Evolutionary conservation across 495 filamentous ascomycete species (phyloP).

Genomic region (Neurospora africana): DNA sequence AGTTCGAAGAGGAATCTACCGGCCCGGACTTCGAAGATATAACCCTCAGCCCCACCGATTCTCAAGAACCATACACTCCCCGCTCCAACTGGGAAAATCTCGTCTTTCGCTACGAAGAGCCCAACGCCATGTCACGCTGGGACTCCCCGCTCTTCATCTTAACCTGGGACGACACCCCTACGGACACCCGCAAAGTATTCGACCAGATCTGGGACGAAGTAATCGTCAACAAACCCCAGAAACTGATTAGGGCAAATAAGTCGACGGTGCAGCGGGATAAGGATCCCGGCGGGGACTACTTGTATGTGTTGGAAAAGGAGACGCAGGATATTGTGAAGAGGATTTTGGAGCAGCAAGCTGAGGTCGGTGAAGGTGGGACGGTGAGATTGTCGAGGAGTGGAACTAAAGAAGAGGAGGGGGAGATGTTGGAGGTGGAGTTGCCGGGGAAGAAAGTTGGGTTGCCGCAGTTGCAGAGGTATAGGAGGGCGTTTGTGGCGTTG

Average conservation of each 20-base stretch:
- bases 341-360: slow-evolving; percentile 63
- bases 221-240: slow-evolving; percentile 48
- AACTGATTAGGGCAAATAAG: slow-evolving; percentile 61
- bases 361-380: slow-evolving; percentile 48
- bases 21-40: slow-evolving; percentile 15
- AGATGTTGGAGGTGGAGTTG: slow-evolving; percentile 40
- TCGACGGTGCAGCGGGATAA: slow-evolving; percentile 60
- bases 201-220: slow-evolving; percentile 63
- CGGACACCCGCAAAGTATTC: slow-evolving; percentile 29
- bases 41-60: neutral
- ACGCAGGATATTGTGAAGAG: slow-evolving; percentile 71
- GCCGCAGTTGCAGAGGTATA: slow-evolving; percentile 69
- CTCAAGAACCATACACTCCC: slow-evolving; percentile 43
- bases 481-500: slow-evolving; percentile 76
- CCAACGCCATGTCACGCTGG: slow-evolving; percentile 90
- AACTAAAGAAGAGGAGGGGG: slow-evolving; percentile 19
- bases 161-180: slow-evolving; percentile 62
- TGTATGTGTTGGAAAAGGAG: slow-evolving; percentile 74
- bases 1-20: neutral
- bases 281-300: slow-evolving; percentile 61
- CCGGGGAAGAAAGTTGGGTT: slow-evolving; percentile 53
- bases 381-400: slow-evolving; percentile 25
- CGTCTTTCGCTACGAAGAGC: slow-evolving; percentile 92
- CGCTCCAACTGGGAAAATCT: slow-evolving; percentile 75
- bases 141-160: slow-evolving; percentile 91